Evolutionary conservation across 176 grass and related monocot species (phyloP).

Genomic region (Triticum turgidum): DNA sequence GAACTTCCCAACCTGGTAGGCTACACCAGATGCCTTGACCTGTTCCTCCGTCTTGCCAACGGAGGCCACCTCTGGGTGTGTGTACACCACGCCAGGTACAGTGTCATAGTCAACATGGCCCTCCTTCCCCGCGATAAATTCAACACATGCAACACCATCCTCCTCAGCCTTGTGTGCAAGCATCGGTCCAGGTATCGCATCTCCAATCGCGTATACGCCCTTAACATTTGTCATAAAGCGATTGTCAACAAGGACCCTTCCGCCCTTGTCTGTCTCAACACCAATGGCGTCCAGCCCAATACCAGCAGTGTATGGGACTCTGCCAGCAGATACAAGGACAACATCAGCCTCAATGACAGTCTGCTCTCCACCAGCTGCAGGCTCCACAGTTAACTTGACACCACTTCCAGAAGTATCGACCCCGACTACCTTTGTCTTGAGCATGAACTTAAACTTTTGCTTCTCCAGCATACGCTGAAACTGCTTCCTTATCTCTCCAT

Average conservation of each 20-base stretch:
- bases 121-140: conserved; percentile 85
- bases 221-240: conserved; percentile 75
- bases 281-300: conserved; percentile 70
- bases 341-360: conserved; percentile 69
- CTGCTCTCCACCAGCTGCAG: conserved; percentile 69
- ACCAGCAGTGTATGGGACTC: conserved; percentile 58
- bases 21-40: conserved; percentile 65
- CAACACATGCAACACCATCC: conserved; percentile 78
- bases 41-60: conserved; percentile 95
- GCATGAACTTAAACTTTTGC: conserved; percentile 94
- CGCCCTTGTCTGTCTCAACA: conserved; percentile 68
- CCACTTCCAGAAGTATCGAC: conserved; percentile 72
- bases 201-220: conserved; percentile 79
- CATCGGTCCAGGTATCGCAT: conserved; percentile 79
- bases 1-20: conserved; percentile 81
- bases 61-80: conserved; percentile 84
- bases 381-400: conserved; percentile 71
- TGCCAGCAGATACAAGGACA: conserved; percentile 77
- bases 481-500: conserved; percentile 87
- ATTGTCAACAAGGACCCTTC: conserved; percentile 67
- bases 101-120: conserved; percentile 80
- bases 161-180: conserved; percentile 93
- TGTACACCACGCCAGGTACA: conserved; percentile 78
- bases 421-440: conserved; percentile 77
- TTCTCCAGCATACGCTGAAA: conserved; percentile 87